Base-by-base conservation (phyloP, 306 rosid genomes). In the Gleditsia sinensis region DNA sequence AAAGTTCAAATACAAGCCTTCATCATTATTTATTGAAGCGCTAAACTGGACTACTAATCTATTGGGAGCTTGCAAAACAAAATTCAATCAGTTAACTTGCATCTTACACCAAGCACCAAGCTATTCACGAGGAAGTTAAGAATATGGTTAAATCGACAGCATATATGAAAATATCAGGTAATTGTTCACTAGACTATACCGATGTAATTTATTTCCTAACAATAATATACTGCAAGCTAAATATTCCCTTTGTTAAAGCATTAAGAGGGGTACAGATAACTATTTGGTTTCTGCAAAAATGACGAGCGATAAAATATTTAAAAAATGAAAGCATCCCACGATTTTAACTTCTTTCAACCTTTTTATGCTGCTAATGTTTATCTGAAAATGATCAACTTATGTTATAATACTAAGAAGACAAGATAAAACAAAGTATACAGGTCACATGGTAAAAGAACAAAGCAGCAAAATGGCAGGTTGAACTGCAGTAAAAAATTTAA, bases 401-500 rank as follows among this genome's bases (percentile, higher is more conserved):
- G 32, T 33, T 67, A 71, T 7, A 36, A 58, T 57, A 27, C 28
- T 36, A 49, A 63, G 20, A 39, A 67, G 59, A 55, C 23, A 73
- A 74, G 67, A 65, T 24, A 51, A 75, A 63, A 57, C 27, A 65
- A 37, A 37, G 57, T 46, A 50, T 43, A 40, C 74, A 60, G 67
- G 67, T 53, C 23, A 77, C 66, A 76, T 51, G 33, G 55, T 40
- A 66, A 25, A 71, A 14, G 62, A 50, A 13, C 24, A 66, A 69
- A 34, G 14, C 12, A 67, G 63, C 28, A 75, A 73, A 84, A 33
- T 6, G 48, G 40, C 73, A 66, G 59, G 61, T 55, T 59, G 51
- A 75, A 67, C 70, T 45, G 56, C 62, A 34, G 49, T 34, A 16
- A 60, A 76, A 49, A 73, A 46, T 80, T 75, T 24, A 66, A 62